A percentile compares a stretch with the other conserved stretches of the same genome.
Evolutionary conservation across 495 filamentous ascomycete genomes (phyloP).

Genomic region (Aspergillus wentii): DNA sequence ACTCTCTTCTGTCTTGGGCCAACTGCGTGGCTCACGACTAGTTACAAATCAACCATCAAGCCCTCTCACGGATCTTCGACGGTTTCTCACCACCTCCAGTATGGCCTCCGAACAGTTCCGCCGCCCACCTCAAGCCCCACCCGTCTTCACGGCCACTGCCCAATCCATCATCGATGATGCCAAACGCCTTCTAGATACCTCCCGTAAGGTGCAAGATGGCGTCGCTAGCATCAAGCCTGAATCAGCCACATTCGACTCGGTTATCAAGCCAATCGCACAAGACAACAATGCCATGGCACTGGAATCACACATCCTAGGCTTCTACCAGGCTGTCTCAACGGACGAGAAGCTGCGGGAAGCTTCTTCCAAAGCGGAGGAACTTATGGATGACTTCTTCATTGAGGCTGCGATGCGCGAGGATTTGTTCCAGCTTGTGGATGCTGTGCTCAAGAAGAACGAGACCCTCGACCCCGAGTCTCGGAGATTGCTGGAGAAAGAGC

Average conservation of each 20-base stretch:
- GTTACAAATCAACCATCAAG: slow-evolving; percentile 14
- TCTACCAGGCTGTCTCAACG: slow-evolving; percentile 77
- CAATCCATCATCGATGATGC: slow-evolving; percentile 72
- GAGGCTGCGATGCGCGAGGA: slow-evolving; percentile 67
- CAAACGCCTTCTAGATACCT: slow-evolving; percentile 64
- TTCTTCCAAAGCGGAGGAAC: slow-evolving; percentile 61
- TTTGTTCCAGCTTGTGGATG: slow-evolving; percentile 58
- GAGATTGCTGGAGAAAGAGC: slow-evolving; percentile 62
- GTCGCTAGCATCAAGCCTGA: slow-evolving; percentile 61
- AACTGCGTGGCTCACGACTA: slow-evolving; percentile 51
- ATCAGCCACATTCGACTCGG: slow-evolving; percentile 61
- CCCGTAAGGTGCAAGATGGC: slow-evolving; percentile 66
- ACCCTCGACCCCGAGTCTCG: slow-evolving; percentile 59
- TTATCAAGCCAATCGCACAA: slow-evolving; percentile 57
- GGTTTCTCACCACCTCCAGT: slow-evolving; percentile 54
- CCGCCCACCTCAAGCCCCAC: slow-evolving; percentile 79
- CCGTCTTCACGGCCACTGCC: slow-evolving; percentile 79
- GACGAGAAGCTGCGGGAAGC: slow-evolving; percentile 66
- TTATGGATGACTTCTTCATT: slow-evolving; percentile 63
- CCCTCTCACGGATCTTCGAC: slow-evolving; percentile 17
- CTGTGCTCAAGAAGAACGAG: slow-evolving; percentile 53
- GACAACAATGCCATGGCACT: slow-evolving; percentile 63
- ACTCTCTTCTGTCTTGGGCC: slow-evolving; percentile 53
- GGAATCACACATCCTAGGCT: slow-evolving; percentile 58
- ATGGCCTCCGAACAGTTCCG: slow-evolving; percentile 62